phyloP scores from a whole-genome alignment of 73 alveolate species.

The Paramecium octaurelia region DNA sequence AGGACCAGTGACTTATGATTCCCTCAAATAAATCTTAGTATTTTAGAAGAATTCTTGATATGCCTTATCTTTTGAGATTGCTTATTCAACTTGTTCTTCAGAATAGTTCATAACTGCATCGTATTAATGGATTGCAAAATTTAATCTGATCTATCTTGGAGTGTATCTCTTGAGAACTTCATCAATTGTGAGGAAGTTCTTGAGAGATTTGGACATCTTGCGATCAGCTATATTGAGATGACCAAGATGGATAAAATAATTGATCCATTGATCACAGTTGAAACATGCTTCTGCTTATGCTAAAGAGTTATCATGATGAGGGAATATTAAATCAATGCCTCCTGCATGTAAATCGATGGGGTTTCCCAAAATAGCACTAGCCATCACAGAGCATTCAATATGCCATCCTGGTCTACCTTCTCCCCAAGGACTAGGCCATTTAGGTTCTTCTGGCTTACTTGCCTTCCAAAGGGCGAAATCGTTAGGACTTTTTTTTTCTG shows the following conservation, averaged over 20 bases:
- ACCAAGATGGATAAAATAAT: slow-evolving; percentile 99
- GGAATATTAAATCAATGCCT: slow-evolving; percentile 82
- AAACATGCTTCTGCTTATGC: slow-evolving; percentile 95
- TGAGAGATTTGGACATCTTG: slow-evolving; percentile 97
- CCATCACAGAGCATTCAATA: slow-evolving; percentile 96
- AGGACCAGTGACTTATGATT: slow-evolving; percentile 70
- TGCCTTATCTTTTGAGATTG: slow-evolving; percentile 85
- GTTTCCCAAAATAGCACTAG: slow-evolving; percentile 82
- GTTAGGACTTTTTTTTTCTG: slow-evolving; percentile 82
- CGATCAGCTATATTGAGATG: slow-evolving; percentile 96
- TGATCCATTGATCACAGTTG: slow-evolving; percentile 96
- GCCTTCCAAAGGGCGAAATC: slow-evolving; percentile 99
- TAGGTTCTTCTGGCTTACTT: slow-evolving; percentile 97
- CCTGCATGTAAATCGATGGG: slow-evolving; percentile 95
- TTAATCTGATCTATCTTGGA: slow-evolving; percentile 89
- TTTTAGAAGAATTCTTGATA: slow-evolving; percentile 85
- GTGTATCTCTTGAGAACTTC: slow-evolving; percentile 76
- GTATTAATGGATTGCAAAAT: slow-evolving; percentile 91
- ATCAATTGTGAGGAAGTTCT: slow-evolving; percentile 96
- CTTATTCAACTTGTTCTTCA: slow-evolving; percentile 79
- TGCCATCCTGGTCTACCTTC: slow-evolving; percentile 99
- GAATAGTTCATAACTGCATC: slow-evolving; percentile 92
- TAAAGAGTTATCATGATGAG: slow-evolving; percentile 95
- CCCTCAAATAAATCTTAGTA: slow-evolving; percentile 76
- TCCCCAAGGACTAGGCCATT: slow-evolving; percentile 98